A percentile compares a stretch with the other conserved stretches of the same genome.
Conservation (phyloP, 2,329 filamentous ascomycete genomes). For the Trichophyton rubrum region DNA sequence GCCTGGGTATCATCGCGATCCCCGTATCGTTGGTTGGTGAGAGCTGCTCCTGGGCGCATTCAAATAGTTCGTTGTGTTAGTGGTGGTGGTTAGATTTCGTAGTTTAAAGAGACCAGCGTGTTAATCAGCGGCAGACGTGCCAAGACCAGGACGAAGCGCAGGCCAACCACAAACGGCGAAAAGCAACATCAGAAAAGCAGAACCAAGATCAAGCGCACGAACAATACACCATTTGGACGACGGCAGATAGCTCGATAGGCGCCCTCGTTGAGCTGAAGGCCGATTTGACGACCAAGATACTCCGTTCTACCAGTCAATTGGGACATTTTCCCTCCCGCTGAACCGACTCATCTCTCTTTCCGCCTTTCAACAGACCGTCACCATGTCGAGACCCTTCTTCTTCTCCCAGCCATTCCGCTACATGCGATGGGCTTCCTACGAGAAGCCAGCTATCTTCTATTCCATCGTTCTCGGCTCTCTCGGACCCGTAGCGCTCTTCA, state of each 20-base stretch:
- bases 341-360: background rate
- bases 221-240: background rate
- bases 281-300: background rate
- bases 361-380: slow-evolving; percentile 7
- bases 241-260: background rate
- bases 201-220: background rate
- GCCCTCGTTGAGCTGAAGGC: background rate
- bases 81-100: too few species aligned
- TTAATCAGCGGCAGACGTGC: background rate
- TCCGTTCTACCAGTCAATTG: background rate
- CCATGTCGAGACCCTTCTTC: slow-evolving; percentile 57
- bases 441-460: slow-evolving; percentile 87
- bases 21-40: background rate
- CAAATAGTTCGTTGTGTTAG: background rate
- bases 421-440: slow-evolving; percentile 73
- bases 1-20: slow-evolving; percentile 2
- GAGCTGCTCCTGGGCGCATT: background rate
- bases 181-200: background rate
- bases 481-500: slow-evolving; percentile 58
- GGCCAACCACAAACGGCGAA: background rate
- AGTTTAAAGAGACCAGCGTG: background rate
- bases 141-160: background rate
- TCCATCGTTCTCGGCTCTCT: slow-evolving; percentile 59
- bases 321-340: background rate
- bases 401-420: slow-evolving; percentile 74